Base-by-base conservation (phyloP, 208 protist species). In the Wallacemonas rigidus region DNA sequence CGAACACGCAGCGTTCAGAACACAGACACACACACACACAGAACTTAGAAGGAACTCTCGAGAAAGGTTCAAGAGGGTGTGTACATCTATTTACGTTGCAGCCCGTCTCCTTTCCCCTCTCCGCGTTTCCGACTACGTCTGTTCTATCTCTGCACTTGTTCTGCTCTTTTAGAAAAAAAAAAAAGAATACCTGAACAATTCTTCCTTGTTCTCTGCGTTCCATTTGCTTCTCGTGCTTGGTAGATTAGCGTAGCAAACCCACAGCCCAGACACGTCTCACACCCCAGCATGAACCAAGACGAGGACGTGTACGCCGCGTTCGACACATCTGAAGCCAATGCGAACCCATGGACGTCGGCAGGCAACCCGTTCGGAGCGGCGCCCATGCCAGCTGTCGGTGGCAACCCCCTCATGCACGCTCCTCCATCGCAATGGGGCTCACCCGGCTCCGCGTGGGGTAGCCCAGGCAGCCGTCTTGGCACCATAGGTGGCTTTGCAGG, bases 291-390 rank as follows among this genome's bases (percentile, higher is more conserved):
- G 51, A 47, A 53, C 15, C 75, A 64, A 55, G 83, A 88, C 44
- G 90, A 95, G 45, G 90, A 95, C 65, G 75, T 92, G 47, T 95
- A 95, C 71, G 86, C 87, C 3, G 82, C 84, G 36, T 95, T 95
- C 65, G 84, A 92, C 61, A 83, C 78, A 26, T 74, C 81, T 39
- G 82, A 86, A n/a, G 68, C 58, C n/a, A 75, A 70, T 2, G 57
- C 72, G 12, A 83, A 81, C 76, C 82, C 76, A 26, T 86, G 83
- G 80, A 73, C 74, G n/a, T 63, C 76, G 5, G 62, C 48, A 51
- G 62, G 75, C 3, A 87, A 87, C 64, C 71, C 75, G 17, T 86
- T 89, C 45, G 45, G 44, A 43, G 77, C 67, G 36, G 75, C 75
- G 2, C 75, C 83, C 11, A 14, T 74, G 4, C 67, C 71, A 5